Evolutionary conservation across 495 filamentous ascomycete species (phyloP).

Genomic region (Aspergillus taichungensis): DNA sequence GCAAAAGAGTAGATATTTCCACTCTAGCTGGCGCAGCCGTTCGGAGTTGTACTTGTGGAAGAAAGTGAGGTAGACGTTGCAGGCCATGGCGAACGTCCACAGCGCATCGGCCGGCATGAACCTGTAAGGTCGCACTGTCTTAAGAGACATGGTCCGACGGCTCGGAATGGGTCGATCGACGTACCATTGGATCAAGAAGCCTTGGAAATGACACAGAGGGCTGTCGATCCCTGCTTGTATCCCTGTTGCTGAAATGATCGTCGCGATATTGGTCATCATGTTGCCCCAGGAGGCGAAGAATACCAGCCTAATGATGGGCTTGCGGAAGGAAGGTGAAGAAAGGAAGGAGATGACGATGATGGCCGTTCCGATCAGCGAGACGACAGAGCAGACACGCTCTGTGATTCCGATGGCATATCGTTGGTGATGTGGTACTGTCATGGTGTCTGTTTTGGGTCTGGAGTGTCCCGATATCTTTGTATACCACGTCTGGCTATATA

Average conservation of each 20-base stretch:
- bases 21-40: constrained; percentile 60
- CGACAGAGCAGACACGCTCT: constrained; percentile 57
- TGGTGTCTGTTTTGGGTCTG: constrained; percentile 4
- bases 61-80: constrained; percentile 83
- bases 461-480: too few relatives aligned
- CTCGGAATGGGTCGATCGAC: background rate
- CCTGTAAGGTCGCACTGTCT: constrained; percentile 31
- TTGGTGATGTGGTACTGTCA: constrained; percentile 16
- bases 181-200: constrained; percentile 66
- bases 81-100: constrained; percentile 79
- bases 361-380: constrained; percentile 63
- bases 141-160: constrained; percentile 3
- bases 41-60: constrained; percentile 65
- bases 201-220: constrained; percentile 66
- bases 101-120: constrained; percentile 68
- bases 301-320: constrained; percentile 82
- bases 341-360: constrained; percentile 70
- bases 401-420: constrained; percentile 46
- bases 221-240: constrained; percentile 33
- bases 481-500: background rate
- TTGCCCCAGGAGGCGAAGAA: constrained; percentile 86
- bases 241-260: constrained; percentile 59
- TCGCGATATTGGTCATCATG: constrained; percentile 69
- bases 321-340: constrained; percentile 39
- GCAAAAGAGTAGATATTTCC: constrained; percentile 60